Evolutionary conservation across 176 grass and related monocot genomes (phyloP).

Genomic region (Zea luxurians): DNA sequence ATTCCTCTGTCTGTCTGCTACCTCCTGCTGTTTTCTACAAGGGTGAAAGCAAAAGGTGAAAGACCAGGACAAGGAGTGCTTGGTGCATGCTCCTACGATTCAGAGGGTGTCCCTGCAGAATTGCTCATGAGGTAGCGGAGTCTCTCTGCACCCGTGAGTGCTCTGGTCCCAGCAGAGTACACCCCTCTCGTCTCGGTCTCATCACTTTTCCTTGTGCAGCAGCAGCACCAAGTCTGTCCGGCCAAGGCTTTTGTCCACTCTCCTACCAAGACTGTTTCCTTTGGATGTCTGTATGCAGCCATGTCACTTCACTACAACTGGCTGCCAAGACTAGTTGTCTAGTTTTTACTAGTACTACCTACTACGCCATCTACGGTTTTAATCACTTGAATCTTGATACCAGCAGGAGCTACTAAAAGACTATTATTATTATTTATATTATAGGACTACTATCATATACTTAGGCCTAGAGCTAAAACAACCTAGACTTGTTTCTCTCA

Average conservation of each 20-base stretch:
- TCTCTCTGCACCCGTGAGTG: constrained; percentile 44
- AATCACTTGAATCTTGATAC: constrained; percentile 25
- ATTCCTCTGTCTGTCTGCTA: constrained; percentile 38
- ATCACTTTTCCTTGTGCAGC: constrained; percentile 44
- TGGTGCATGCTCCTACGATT: too few relatives aligned
- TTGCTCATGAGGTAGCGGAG: constrained; percentile 1
- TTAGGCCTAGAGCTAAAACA: constrained; percentile 44
- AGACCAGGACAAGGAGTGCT: not conserved
- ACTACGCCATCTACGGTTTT: constrained; percentile 18
- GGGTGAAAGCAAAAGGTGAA: constrained; percentile 13
- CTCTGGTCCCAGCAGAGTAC: constrained; percentile 38
- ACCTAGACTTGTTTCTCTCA: constrained; percentile 38
- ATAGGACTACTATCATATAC: constrained; percentile 25
- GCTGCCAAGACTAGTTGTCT: not conserved
- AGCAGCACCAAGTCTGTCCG: constrained; percentile 23
- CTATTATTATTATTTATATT: constrained; percentile 2
- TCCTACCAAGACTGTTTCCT: not conserved
- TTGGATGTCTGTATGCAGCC: constrained; percentile 16
- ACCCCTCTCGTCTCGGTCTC: constrained; percentile 11
- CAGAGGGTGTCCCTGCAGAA: not conserved
- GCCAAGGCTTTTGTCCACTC: constrained; percentile 46
- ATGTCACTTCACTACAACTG: constrained; percentile 2
- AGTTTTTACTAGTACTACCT: not conserved
- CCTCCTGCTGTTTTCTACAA: constrained; percentile 26
- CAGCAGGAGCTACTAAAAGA: constrained; percentile 30